Percentiles rank a stretch among this genome's conserved stretches.
phyloP scores from a whole-genome alignment of 495 filamentous ascomycete genomes.

The Aspergillus incahuasiensis region DNA sequence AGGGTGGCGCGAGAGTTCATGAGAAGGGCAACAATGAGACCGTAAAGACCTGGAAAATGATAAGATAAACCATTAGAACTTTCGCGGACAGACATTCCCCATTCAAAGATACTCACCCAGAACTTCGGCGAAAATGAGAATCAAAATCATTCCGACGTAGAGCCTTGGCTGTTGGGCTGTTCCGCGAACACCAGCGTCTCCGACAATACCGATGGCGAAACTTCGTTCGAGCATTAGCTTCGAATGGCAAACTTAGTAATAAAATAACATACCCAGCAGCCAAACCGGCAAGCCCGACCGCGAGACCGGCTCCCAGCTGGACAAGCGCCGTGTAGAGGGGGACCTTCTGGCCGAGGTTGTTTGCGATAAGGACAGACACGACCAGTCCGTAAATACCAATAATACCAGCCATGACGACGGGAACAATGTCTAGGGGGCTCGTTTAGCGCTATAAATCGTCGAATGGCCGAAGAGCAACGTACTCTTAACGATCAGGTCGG shows the following conservation, averaged over 20 bases:
- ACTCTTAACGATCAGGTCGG: slow-evolving; percentile 99
- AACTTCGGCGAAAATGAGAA: slow-evolving; percentile 99
- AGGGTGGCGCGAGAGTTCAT: slow-evolving; percentile 77
- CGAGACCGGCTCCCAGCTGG: slow-evolving; percentile 92
- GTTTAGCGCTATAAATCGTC: slow-evolving; percentile 15
- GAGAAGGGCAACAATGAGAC: slow-evolving; percentile 93
- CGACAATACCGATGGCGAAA: slow-evolving; percentile 98
- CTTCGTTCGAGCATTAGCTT: slow-evolving; percentile 28
- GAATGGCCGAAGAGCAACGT: slow-evolving; percentile 32
- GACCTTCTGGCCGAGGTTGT: slow-evolving; percentile 74
- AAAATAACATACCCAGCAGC: slow-evolving; percentile 67
- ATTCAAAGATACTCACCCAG: slow-evolving; percentile 59
- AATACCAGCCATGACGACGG: slow-evolving; percentile 99
- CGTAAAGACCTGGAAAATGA: slow-evolving; percentile 73
- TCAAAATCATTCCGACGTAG: slow-evolving; percentile 99
- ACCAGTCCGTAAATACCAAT: slow-evolving; percentile 99
- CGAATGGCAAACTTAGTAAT: background rate
- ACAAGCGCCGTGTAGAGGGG: slow-evolving; percentile 94
- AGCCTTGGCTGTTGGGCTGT: slow-evolving; percentile 95
- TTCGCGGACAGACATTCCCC: background rate
- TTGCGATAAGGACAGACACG: slow-evolving; percentile 96
- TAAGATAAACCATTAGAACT: background rate
- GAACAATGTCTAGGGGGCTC: slow-evolving; percentile 78
- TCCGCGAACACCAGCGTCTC: slow-evolving; percentile 97
- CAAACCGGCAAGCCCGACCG: slow-evolving; percentile 93